Conservation (phyloP, 2,329 filamentous ascomycete genomes). For the Cercospora berteroae region DNA sequence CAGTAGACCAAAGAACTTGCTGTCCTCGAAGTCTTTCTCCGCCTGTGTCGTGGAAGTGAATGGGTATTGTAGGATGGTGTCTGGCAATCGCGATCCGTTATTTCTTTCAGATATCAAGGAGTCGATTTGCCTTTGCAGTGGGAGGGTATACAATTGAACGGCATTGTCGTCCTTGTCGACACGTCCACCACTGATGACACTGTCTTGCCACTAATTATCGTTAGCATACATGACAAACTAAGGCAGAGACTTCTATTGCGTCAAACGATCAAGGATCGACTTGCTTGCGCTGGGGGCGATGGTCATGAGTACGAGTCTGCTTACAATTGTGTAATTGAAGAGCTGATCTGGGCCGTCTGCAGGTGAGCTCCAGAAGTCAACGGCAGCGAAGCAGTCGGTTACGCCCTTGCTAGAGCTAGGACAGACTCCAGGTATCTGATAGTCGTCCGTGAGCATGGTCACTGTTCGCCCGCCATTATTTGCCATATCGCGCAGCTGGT, state of each 20-base stretch:
- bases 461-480: constrained; percentile 55
- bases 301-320: background rate
- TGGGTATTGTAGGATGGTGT: constrained; percentile 59
- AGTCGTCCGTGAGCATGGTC: constrained; percentile 54
- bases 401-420: constrained; percentile 57
- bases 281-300: background rate
- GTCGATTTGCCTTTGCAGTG: constrained; percentile 75
- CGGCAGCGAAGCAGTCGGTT: constrained; percentile 69
- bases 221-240: background rate
- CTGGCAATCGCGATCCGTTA: constrained; percentile 33
- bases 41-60: constrained; percentile 69
- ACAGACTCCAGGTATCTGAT: constrained; percentile 62
- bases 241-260: background rate
- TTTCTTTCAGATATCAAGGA: constrained; percentile 62
- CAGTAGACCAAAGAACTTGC: constrained; percentile 68
- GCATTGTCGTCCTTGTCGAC: constrained; percentile 67
- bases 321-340: constrained; percentile 70
- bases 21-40: constrained; percentile 64
- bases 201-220: constrained; percentile 48
- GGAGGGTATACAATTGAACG: constrained; percentile 72
- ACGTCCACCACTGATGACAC: constrained; percentile 72
- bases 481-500: constrained; percentile 57
- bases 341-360: constrained; percentile 60
- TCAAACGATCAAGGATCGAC: too few relatives aligned
- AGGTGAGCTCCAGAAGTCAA: constrained; percentile 72